Conservation (phyloP, 495 filamentous ascomycete species). For the Podospora australis region DNA sequence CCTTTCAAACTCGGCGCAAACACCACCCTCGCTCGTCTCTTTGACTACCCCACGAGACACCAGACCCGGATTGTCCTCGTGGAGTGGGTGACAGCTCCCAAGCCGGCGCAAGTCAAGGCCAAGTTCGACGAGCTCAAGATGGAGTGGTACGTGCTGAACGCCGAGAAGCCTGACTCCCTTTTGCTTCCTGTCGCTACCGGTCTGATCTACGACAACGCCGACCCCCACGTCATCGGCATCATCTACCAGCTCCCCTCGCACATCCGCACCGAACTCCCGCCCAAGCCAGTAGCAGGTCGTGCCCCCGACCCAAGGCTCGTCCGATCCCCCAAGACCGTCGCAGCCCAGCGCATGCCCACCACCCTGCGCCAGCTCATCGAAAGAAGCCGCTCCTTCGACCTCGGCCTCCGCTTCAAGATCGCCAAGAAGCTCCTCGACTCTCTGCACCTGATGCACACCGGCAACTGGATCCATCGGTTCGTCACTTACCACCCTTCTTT, state of each 20-base stretch:
- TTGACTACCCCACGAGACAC: constrained; percentile 10
- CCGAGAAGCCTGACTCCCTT: constrained; percentile 7
- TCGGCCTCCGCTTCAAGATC: constrained; percentile 8
- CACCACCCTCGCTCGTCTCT: constrained; percentile 8
- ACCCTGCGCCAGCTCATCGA: constrained; percentile 8
- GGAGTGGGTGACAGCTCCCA: constrained; percentile 1
- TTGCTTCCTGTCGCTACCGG: constrained; percentile 5
- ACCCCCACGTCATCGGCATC: constrained; percentile 4
- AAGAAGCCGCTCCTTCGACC: not conserved
- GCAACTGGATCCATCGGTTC: constrained; percentile 4
- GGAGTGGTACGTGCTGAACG: constrained; percentile 9
- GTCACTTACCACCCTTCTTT: not conserved
- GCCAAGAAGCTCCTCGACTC: constrained; percentile 8
- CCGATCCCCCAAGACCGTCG: constrained; percentile 11
- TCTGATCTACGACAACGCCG: constrained; percentile 4
- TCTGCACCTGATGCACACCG: constrained; percentile 8
- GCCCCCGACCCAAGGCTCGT: not conserved
- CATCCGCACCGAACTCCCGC: constrained; percentile 5
- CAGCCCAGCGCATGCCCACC: constrained; percentile 8
- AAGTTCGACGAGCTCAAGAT: constrained; percentile 6
- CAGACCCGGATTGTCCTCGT: constrained; percentile 9
- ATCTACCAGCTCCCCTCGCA: constrained; percentile 11
- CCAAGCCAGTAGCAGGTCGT: not conserved
- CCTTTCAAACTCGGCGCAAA: constrained; percentile 7
- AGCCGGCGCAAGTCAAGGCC: not conserved